Percentiles rank a stretch among this genome's conserved stretches.
phyloP scores from a whole-genome alignment of 768 basidiomycete species.

The Trametes punicea region DNA sequence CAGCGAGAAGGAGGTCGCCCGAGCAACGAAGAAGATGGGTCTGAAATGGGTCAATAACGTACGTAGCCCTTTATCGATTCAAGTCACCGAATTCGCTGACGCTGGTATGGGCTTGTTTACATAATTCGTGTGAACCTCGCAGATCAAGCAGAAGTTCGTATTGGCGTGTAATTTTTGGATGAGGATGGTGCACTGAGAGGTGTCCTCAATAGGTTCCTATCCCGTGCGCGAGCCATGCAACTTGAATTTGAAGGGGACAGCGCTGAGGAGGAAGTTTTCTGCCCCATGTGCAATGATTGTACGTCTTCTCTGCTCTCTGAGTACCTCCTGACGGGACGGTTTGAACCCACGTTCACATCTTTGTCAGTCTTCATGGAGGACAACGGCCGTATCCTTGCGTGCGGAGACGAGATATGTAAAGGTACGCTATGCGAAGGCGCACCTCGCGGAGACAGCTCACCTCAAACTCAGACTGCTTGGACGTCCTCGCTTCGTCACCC shows the following conservation, averaged over 20 bases:
- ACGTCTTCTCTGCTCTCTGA: not conserved
- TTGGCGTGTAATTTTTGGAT: not conserved
- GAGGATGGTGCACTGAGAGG: not conserved
- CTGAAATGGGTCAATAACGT: constrained; percentile 37
- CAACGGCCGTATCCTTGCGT: constrained; percentile 58
- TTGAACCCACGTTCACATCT: not conserved
- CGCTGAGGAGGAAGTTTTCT: constrained; percentile 44
- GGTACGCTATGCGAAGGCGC: constrained; percentile 34
- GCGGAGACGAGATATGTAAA: constrained; percentile 65
- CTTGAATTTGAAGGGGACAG: constrained; percentile 49
- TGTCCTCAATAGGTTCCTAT: constrained; percentile 38
- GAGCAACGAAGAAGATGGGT: constrained; percentile 46
- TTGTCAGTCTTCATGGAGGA: constrained; percentile 46
- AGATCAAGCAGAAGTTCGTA: constrained; percentile 39
- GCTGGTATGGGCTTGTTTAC: no score
- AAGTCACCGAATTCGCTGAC: not conserved
- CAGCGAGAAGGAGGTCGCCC: constrained; percentile 52
- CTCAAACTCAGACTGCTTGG: constrained; percentile 45
- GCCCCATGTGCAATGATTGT: constrained; percentile 70
- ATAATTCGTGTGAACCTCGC: not conserved
- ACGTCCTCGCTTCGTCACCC: constrained; percentile 48
- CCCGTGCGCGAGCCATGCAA: constrained; percentile 44
- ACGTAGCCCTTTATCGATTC: not conserved
- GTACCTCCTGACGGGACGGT: no score
- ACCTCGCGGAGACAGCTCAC: not conserved